Base-by-base conservation (phyloP, 1,284 basidiomycete genomes). In the Cryptococcus deneoformans region DNA sequence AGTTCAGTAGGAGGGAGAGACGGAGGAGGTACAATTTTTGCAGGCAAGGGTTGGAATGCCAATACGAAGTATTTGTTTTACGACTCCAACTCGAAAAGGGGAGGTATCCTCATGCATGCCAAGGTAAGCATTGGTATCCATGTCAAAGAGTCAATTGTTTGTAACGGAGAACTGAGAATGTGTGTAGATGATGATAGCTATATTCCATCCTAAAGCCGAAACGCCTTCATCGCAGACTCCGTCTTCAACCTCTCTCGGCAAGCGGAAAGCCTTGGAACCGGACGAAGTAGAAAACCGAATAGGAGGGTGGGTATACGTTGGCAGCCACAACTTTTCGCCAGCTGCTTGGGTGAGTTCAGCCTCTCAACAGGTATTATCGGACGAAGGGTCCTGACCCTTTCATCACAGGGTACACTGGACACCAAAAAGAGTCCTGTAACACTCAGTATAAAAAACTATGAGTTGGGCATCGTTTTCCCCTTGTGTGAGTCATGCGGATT, bases 21-120 rank as follows among this genome's bases (percentile, higher is more conserved):
- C 58, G 75, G 76, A 0, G 77, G 76, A 1, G 73, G 74, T 0
- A 78, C 76, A 7, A 77, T 78, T 72, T 78, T 78, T 53, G 68
- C 67, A 51, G 70, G 68, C 12, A 67, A 65, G 35, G 66, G 63
- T 7, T 74, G 62, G 56, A 71, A 65, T 12, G 57, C 59, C 1
- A 54, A 62, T 8, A 72, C 73, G 0, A 62, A 60, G 43, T 20
- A 45, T 0, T 58, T 75, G 7, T 77, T 76, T 58, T 65, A 75
- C 54, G 75, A 77, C 46, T 65, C 73, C 7, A 74, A 74, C 46
- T 77, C 75, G 29, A 78, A 79, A 53, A 62, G 71, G 7, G 76
- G 76, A 11, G 73, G 72, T 2, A 69, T 77, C 2, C 59, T 79
- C 48, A 77, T 79, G 74, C 77, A 79, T 58, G 64, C 74, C 20